Base-by-base conservation (phyloP, 495 filamentous ascomycete genomes). In the Delitschia confertaspora region DNA sequence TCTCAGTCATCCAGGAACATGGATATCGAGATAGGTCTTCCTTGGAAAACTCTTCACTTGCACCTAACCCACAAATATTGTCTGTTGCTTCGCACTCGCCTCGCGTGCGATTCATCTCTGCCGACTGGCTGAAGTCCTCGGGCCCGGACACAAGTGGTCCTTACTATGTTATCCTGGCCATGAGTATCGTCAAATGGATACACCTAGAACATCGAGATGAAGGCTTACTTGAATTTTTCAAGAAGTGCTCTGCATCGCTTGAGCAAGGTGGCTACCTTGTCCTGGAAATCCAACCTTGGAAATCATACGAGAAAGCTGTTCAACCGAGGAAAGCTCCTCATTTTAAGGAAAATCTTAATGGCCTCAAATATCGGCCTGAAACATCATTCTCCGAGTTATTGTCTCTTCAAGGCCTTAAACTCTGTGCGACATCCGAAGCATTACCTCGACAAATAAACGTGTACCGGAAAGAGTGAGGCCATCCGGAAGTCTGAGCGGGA, bases 101-200 rank as follows among this genome's bases (percentile, higher is more conserved):
- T 23, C 55, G 55, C 35, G 58, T 62, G 22, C 42, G 20, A 11
- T 66, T 66, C 40, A 42, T 39, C 27, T 45, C 38, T 14, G 58
- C 49, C 34, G 60, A 65, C 43, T 65, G 51, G 56, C 46, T 39
- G 30, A 45, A 43, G 20, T 47, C 42, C n/a, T 11, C 42, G 23
- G 51, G 45, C 45, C 45, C 52, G 46, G 51, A 30, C 9, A 37
- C 31, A 20, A 33, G 40, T 17, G 53, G 33, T 33, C 51, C 49
- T 11, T 67, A 60, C 31, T 51, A 62, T 40, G 47, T 63, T 13
- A 56, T 66, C 42, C 51, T 66, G 31, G 61, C 64, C 16, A 35
- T 68, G 31, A 66, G 60, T 17, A 59, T 68, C 49, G 48, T 65
- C 35, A 67, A 67, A 27, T 68, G 65, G 65, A 53, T 68, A 11